Evolutionary conservation across 441 rosid species (phyloP).

Genomic region (Croton laevigatus): DNA sequence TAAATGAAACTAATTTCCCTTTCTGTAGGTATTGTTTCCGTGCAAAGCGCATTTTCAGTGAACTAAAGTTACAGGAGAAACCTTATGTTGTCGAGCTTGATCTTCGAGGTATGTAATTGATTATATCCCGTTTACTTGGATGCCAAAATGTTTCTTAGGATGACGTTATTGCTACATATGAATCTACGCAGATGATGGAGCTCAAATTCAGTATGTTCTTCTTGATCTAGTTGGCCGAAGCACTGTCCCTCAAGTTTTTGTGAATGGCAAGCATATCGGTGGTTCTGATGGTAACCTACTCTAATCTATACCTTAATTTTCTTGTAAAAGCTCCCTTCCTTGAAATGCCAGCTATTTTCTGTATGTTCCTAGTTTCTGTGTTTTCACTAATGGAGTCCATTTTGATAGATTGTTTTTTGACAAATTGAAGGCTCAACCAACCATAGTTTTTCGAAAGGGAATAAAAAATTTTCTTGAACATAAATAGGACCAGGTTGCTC

Average conservation of each 20-base stretch:
- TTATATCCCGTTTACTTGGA: not conserved
- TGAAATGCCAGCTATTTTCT: not conserved
- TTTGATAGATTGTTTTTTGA: too few species aligned
- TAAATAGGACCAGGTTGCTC: too few species aligned
- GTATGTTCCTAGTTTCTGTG: not conserved
- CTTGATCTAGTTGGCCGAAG: constrained; percentile 71
- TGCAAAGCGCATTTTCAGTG: constrained; percentile 62
- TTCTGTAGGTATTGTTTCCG: constrained; percentile 61
- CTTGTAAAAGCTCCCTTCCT: constrained; percentile 2
- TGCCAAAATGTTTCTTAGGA: not conserved
- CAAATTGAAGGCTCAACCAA: too few species aligned
- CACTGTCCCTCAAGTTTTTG: constrained; percentile 85
- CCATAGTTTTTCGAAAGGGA: too few species aligned
- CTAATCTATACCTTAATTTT: not conserved
- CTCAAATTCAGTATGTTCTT: constrained; percentile 63
- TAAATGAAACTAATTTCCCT: not conserved
- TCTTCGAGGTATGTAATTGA: constrained; percentile 54
- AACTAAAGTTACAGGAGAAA: constrained; percentile 43
- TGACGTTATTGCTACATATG: not conserved
- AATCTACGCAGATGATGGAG: constrained; percentile 57
- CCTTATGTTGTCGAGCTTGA: constrained; percentile 84
- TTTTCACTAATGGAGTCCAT: too few species aligned
- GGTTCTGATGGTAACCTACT: constrained; percentile 69
- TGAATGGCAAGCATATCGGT: constrained; percentile 80
- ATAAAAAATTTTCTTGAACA: too few species aligned